A percentile compares a stretch with the other conserved stretches of the same genome.
phyloP scores from a whole-genome alignment of 2,329 filamentous ascomycete genomes.

The Bipolaris zeicola region DNA sequence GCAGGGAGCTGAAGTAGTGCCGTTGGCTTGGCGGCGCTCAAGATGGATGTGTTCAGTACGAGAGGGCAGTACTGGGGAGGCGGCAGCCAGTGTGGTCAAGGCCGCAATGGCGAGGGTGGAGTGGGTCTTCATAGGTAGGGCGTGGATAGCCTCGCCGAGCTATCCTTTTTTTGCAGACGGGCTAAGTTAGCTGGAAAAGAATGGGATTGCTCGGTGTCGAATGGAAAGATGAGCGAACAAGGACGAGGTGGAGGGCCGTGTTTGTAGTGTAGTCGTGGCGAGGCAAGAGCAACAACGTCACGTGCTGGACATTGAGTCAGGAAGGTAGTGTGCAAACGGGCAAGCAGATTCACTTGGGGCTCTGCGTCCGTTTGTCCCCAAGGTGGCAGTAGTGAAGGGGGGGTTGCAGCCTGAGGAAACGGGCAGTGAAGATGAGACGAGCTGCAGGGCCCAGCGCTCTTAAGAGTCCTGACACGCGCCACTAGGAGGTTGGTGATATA shows the following conservation, averaged over 20 bases:
- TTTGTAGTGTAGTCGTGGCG: neutral
- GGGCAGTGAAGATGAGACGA: neutral
- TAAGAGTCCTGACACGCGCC: slow-evolving; percentile 9
- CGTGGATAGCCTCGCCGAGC: neutral
- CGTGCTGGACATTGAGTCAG: neutral
- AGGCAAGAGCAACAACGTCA: neutral
- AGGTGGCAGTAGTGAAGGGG: neutral
- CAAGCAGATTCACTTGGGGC: neutral
- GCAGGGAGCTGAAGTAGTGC: slow-evolving; percentile 35
- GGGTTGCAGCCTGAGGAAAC: neutral
- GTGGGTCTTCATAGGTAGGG: slow-evolving; percentile 28
- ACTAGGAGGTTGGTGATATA: slow-evolving; percentile 10
- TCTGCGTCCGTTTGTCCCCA: neutral
- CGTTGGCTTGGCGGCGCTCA: slow-evolving; percentile 28
- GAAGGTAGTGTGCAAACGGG: slow-evolving; percentile 1
- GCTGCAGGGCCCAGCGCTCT: slow-evolving; percentile 1
- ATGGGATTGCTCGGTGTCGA: neutral
- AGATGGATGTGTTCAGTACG: slow-evolving; percentile 19
- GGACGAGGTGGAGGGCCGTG: neutral
- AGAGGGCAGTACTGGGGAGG: slow-evolving; percentile 33
- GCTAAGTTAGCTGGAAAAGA: neutral
- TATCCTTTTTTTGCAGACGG: neutral
- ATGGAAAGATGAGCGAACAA: neutral
- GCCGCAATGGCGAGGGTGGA: slow-evolving; percentile 29
- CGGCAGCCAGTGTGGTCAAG: slow-evolving; percentile 26